Percentiles rank a stretch among this genome's conserved stretches.
Conservation (phyloP, 2,329 filamentous ascomycete genomes). For the Aspergillus chevalieri region DNA sequence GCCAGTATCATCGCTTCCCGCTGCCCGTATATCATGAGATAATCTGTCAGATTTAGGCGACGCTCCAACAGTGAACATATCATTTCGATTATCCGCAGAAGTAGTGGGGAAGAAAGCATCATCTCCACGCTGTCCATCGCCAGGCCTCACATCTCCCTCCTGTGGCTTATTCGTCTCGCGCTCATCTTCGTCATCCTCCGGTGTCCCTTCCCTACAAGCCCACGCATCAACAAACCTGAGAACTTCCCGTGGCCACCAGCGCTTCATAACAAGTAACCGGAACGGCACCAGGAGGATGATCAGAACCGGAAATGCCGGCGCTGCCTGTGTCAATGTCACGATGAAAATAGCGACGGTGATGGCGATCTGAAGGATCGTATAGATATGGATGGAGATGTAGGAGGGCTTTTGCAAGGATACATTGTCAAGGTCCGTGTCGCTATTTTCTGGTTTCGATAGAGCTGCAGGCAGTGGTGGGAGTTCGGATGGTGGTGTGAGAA, state of each 20-base stretch:
- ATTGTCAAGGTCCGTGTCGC: constrained; percentile 5
- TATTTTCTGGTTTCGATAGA: constrained; percentile 9
- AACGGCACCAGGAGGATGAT: constrained; percentile 60
- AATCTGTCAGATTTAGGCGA: not conserved
- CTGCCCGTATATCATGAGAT: not conserved
- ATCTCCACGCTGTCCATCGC: not conserved
- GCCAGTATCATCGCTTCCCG: constrained; percentile 2
- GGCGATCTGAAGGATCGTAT: constrained; percentile 53
- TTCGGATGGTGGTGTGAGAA: constrained; percentile 51
- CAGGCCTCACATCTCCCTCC: not conserved
- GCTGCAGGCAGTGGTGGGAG: constrained; percentile 43
- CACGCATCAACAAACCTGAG: constrained; percentile 47
- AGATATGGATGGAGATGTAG: constrained; percentile 54
- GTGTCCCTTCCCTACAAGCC: constrained; percentile 49
- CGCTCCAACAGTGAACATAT: not conserved
- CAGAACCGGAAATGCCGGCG: constrained; percentile 58
- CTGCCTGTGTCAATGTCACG: constrained; percentile 57
- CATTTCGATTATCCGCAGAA: not conserved
- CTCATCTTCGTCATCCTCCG: constrained; percentile 43
- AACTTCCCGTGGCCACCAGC: constrained; percentile 54
- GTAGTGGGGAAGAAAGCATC: not conserved
- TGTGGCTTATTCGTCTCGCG: constrained; percentile 4
- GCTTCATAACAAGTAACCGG: constrained; percentile 56
- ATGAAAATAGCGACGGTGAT: constrained; percentile 58
- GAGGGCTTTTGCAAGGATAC: constrained; percentile 30